Evolutionary conservation across 495 filamentous ascomycete genomes (phyloP), one percentile per base, ranked within the genome.

Genomic region (Podospora bellae-mahoneyi): DNA sequence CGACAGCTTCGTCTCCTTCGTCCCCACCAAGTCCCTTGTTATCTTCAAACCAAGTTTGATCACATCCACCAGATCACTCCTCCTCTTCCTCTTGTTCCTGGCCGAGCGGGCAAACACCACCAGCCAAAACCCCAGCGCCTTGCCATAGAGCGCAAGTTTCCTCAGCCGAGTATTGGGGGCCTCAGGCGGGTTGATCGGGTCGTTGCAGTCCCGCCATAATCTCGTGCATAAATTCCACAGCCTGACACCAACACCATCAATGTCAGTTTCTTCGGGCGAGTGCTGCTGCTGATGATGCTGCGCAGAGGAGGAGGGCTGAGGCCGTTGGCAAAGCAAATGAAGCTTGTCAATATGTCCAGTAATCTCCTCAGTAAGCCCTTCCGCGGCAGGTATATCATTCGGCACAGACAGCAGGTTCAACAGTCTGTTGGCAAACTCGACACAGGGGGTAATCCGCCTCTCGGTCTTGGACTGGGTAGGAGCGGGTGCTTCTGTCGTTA

Each of bases 161-260:
- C 60, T 68, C 39, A 72, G 19, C 53, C 67, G 60, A 56, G 32
- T 44, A 5, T 63, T 28, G 27, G 16, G 39, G 18, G 16, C 20
- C 13, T 61, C 28, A 13, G 39, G 39, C 1, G 39, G 5, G 39
- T 48, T 10, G 39, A 48, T 48, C 39, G n/a, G 7, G 19, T 61
- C 64, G 27, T 62, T 62, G 32, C 64, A 63, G 18, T 75, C 74
- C 55, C 81, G 78, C 61, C 72, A 75, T 28, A 88, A 71, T 9
- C 84, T 82, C 4, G 86, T 88, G 64, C 87, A 85, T 19, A 87
- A 70, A 71, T 94, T 93, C 90, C 90, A 93, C 26, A 93, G 75
- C 34, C 78, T 78, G 6, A 82, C 85, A 2, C 85, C 89, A 13
- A 76, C 68, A 26, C 63, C 70, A 61, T 90, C 87, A n/a, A 89